These are phyloP conservation scores for Aspergillus taichungensis DNA, from an alignment of 495 filamentous ascomycete species.

Conservation along the genomic window DNA sequence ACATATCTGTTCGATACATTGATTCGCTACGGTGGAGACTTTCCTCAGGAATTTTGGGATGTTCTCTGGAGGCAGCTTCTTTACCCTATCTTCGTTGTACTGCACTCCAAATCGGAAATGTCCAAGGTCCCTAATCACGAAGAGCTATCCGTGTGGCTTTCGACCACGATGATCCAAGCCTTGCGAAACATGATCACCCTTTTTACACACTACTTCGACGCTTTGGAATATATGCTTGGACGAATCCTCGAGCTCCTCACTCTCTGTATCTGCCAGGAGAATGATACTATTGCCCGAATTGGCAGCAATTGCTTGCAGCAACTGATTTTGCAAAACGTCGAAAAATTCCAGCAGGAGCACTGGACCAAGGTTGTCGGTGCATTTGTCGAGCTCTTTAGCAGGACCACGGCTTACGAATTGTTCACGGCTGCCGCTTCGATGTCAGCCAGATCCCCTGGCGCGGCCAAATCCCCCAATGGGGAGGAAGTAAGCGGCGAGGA, in stretches of 20 bases:
- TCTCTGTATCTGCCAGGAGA: constrained; percentile 97
- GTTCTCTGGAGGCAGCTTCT: constrained; percentile 94
- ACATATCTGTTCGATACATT: constrained; percentile 94
- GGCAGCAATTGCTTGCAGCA: constrained; percentile 97
- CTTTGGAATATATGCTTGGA: constrained; percentile 93
- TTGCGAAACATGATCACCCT: constrained; percentile 96
- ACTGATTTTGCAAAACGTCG: constrained; percentile 89
- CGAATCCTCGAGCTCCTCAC: constrained; percentile 87
- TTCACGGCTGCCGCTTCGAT: constrained; percentile 75
- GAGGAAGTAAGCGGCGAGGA: constrained; percentile 22
- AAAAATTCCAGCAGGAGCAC: constrained; percentile 76
- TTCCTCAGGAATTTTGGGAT: constrained; percentile 94
- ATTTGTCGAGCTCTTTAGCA: constrained; percentile 90
- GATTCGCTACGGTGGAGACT: constrained; percentile 81
- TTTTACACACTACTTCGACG: constrained; percentile 96
- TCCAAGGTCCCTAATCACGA: constrained; percentile 86
- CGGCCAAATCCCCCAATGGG: constrained; percentile 25
- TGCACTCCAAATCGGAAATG: constrained; percentile 94
- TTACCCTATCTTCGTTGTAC: constrained; percentile 96
- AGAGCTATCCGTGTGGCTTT: constrained; percentile 96
- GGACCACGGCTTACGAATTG: constrained; percentile 87
- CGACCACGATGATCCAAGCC: constrained; percentile 98
- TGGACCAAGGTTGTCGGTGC: constrained; percentile 91
- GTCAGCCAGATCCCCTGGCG: constrained; percentile 20
- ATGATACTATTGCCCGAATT: constrained; percentile 95